Base-by-base conservation (phyloP, 305 asterid species). In the Fraxinus velutina region DNA sequence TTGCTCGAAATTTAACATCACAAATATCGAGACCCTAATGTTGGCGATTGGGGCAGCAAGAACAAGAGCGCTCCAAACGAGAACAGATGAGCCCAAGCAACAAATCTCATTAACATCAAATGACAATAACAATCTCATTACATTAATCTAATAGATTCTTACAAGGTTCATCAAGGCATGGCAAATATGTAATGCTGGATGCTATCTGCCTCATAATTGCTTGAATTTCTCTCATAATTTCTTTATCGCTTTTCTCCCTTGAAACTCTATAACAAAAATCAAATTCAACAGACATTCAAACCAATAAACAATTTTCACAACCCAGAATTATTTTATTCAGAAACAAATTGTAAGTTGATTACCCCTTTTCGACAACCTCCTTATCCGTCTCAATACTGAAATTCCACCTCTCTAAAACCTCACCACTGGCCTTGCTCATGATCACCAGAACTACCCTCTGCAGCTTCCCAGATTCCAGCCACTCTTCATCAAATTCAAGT, bases 151-250 rank as follows among this genome's bases (percentile, higher is more conserved):
- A 57, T 19, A 17, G 32, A 66, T 22, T 64, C 92, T 90, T 91
- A 94, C 98, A 93, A 6, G 97, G 89, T 85, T 94, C 98, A 44
- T 94, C 98, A 30, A 94, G 91, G 85, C 98, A 94, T 13, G 98
- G 98, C 91, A 94, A 88, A 86, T 93, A 94, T 36, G 98, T 93
- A 47, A 94, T 93, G 91, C 98, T 94, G 76, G 97, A 93, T 1
- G 97, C 97, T 34, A 94, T 94, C 88, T 94, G 98, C 83, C 97
- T 89, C 98, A 94, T 94, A 17, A 94, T 94, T 1, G 98, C 98
- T 83, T 94, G 98, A 84, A 94, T 94, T 80, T 94, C 98, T 83
- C 97, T 90, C 97, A 94, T 94, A 2, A 94, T 94, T 86, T 93
- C 97, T 81, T 93, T 94, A 66, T 94, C 98, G 80, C 98, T 93